Conservation (phyloP, 2,329 filamentous ascomycete species). For the Thielaviopsis populi region DNA sequence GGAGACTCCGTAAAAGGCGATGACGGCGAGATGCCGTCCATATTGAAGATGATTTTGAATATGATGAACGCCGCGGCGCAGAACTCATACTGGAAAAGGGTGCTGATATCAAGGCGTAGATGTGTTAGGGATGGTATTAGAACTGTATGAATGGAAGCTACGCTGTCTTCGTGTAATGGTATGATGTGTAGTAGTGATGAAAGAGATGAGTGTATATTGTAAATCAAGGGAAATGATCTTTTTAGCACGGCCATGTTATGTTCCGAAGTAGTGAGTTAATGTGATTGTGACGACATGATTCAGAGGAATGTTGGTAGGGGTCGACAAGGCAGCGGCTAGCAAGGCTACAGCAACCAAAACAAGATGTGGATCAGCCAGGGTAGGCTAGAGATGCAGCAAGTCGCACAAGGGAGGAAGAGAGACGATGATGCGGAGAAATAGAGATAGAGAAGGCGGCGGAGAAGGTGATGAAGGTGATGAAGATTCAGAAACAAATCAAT, state of each 20-base stretch:
- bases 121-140: neutral
- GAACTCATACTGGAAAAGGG: neutral
- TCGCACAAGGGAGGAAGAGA: neutral
- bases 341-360: neutral
- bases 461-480: neutral
- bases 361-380: neutral
- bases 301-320: neutral
- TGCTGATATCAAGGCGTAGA: neutral
- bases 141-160: neutral
- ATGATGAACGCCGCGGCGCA: neutral
- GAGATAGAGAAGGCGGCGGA: neutral
- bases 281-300: neutral
- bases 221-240: neutral
- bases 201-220: neutral
- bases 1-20: slow-evolving; percentile 11
- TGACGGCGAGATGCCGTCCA: slow-evolving; percentile 15
- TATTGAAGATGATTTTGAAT: slow-evolving; percentile 1
- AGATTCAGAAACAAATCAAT: neutral
- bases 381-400: neutral
- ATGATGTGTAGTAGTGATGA: neutral
- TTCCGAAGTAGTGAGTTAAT: neutral
- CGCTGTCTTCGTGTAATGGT: neutral
- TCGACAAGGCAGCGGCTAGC: neutral
- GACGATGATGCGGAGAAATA: too few relatives aligned
- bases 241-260: neutral